Evolutionary conservation across 148 eudicot genomes (phyloP), one percentile per base, ranked within the genome.

Genomic region (Camellia sinensis): DNA sequence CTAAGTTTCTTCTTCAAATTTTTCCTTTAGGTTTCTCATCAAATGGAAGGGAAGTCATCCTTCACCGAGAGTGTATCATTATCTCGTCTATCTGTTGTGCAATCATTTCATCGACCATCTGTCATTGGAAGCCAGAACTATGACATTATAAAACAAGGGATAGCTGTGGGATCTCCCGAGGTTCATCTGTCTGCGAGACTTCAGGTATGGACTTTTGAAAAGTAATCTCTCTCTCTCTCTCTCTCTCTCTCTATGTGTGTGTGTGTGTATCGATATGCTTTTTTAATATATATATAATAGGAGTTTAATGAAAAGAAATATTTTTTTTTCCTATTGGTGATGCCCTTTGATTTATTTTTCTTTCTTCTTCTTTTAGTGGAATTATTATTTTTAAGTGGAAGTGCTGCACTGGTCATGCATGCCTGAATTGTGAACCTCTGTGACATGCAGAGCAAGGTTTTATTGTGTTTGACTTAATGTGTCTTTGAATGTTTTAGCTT

Each of bases 121-220:
- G 82, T 90, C 59, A 68, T 86, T 46, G 94, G 97, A 80, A 88
- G 88, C 86, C 99, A 96, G 85, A 86, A 96, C 85, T 96, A 88
- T 82, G 95, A 96, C 53, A 83, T 94, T 82, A 80, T 83, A 75
- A 94, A 91, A 84, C 94, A 84, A 10, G 99, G 99, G 74, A 94
- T 87, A 73, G 83, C 98, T 84, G 99, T 96, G 80, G 99, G 99
- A 64, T 86, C 89, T 83, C 99, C 99, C 17, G 99, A 96, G 86
- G 86, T 91, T 88, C 99, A 96, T 85, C 87, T 90, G 66, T 96
- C 99, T 67, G 87, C 99, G 46, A 90, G 83, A 76, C 98, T 96
- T 84, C 99, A 96, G 97, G 98, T 93, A 75, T 29, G 80, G 65
- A 53, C 44, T 43, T 67, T 7, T 4, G 11, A 9, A 70, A 73